Base-by-base conservation (phyloP, 345 rosid species). In the Rubroshorea leprosula region DNA sequence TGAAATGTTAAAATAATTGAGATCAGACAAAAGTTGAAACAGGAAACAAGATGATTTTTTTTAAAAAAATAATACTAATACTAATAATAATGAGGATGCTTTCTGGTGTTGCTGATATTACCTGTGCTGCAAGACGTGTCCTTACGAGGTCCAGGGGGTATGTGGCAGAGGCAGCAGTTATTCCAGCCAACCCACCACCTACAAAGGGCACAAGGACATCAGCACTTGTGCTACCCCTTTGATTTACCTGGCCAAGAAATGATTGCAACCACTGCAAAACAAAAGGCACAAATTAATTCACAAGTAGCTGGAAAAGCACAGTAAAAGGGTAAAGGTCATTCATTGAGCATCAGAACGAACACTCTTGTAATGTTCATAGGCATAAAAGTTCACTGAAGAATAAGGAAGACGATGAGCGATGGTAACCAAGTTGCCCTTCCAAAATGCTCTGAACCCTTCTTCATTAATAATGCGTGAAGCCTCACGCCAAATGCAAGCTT, bases 121-220 rank as follows among this genome's bases (percentile, higher is more conserved):
- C 97, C 97, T 89, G 97, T 24, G 96, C 99, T 57, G 99, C 87
- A 38, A 93, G 90, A 51, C 99, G 95, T 13, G 99, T 89, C 85
- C 99, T 83, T 49, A 93, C 87, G 52, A 93, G 99, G 80, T 93
- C 99, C 47, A 93, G 65, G 20, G 99, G 99, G 73, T 93, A 93
- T 5, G 90, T 87, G 45, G 80, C 87, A 19, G 94, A 74, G 55
- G 92, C 97, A 56, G 99, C 96, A 56, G 99, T 93, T 61, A 90
- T 72, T 49, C 99, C 99, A 19, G 97, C 90, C 80, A 93, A 63
- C 54, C 99, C 97, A 52, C 99, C 99, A 41, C 92, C 83, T 17
- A 83, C 65, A 64, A 93, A 93, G 70, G 80, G 82, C 48, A 92
- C 89, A 41, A 66, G 54, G 15, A 60, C 70, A 27, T 69, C 75